Percentiles rank a stretch among this genome's conserved stretches.
Conservation (phyloP, 106 monocot species). For the Dendrobium chrysotoxum region DNA sequence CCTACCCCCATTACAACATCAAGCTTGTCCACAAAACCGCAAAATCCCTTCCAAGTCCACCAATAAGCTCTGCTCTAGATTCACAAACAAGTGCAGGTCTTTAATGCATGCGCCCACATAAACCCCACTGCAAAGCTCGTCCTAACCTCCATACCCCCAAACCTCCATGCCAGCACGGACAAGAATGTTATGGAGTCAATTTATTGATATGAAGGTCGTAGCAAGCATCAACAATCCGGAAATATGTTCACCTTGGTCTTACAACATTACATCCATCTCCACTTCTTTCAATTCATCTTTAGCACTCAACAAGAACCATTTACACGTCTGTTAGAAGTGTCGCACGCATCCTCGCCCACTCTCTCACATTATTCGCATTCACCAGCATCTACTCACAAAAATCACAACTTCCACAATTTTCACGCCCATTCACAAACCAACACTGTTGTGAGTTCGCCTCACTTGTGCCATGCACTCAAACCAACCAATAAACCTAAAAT, state of each 20-base stretch:
- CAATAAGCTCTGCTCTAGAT: neutral
- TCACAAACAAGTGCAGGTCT: neutral
- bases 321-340: neutral
- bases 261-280: neutral
- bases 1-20: neutral
- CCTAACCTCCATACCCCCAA: neutral
- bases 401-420: neutral
- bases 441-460: neutral
- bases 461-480: neutral
- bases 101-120: neutral
- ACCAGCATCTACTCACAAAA: neutral
- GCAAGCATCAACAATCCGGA: neutral
- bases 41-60: neutral
- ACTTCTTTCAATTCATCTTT: neutral
- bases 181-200: too few relatives aligned
- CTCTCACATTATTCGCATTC: neutral
- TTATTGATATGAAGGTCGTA: neutral
- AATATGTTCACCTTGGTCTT: neutral
- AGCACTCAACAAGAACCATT: neutral
- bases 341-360: neutral
- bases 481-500: neutral
- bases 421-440: neutral
- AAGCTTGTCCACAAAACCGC: neutral
- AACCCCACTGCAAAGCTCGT: neutral
- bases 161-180: too few relatives aligned